Base-by-base conservation (phyloP, 345 rosid genomes). In the Gossypioides kirkii region DNA sequence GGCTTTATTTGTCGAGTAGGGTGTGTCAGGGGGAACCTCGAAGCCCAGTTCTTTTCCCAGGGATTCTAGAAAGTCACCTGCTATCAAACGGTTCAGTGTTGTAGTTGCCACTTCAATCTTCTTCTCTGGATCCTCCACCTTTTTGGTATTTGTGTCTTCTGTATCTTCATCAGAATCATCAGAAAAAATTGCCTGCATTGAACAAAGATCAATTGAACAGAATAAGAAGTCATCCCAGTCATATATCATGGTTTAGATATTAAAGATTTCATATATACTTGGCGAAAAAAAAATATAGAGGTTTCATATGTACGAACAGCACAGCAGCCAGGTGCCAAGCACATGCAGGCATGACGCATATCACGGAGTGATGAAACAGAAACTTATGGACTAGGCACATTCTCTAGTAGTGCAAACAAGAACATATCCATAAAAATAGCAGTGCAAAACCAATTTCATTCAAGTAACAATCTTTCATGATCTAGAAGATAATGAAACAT, bases 1-100 rank as follows among this genome's bases (percentile, higher is more conserved):
- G 32, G 80, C 52, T 52, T 81, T 83, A 73, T 53, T 82, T 18
- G 60, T 79, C 6, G 82, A 17, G 73, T 80, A 71, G 5, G 89
- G 84, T 41, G 71, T 59, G 72, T 92, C 94, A 71, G 91, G 85
- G 45, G 98, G 98, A 78, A 95, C 99, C 81, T 91, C 98, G 23
- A 95, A 77, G 17, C 99, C 99, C 50, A 95, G 86, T 83, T 95
- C 99, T 84, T 91, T 95, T 62, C 99, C 99, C 69, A 92, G 76
- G 10, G 98, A 89, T 82, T 95, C 97, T 67, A 95, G 74, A 65
- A 92, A 95, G 74, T 95, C 99, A 62, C 98, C 94, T 16, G 99
- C 98, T 70, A 92, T 91, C 69, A 95, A 84, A 72, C 95, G 94
- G 78, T 86, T 95, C 76, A 95, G 81, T 14, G 98, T 82, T 23